These are phyloP conservation scores for Thalassiosira delicatula DNA, from an alignment of 352 stramenopile species.

Conservation along the genomic window DNA sequence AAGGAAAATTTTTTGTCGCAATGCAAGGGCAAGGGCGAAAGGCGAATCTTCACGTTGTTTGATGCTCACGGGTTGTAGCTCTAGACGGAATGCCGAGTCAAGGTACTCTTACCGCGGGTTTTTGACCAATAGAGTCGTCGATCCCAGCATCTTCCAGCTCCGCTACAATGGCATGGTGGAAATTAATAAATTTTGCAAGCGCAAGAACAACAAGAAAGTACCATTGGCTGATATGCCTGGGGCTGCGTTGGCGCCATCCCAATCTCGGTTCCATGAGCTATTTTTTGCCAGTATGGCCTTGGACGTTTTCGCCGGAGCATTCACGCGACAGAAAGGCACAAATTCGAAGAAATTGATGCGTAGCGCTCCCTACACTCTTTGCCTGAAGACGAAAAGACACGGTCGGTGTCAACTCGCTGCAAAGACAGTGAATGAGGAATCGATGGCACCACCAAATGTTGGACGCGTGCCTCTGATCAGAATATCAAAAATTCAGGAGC, in stretches of 20 bases:
- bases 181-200: conserved; percentile 20
- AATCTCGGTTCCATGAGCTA: not conserved
- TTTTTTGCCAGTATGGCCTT: conserved; percentile 23
- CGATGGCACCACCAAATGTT: not conserved
- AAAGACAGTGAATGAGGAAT: conserved; percentile 3
- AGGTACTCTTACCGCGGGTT: conserved; percentile 48
- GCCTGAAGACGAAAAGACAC: conserved; percentile 40
- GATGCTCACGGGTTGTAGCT: conserved; percentile 38
- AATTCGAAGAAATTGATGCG: not conserved
- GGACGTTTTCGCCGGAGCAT: conserved; percentile 22
- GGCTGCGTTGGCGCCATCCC: not conserved
- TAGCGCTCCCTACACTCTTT: conserved; percentile 13
- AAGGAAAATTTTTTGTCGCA: conserved; percentile 37
- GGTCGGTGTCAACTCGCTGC: conserved; percentile 1
- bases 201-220: conserved; percentile 15
- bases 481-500: conserved; percentile 13
- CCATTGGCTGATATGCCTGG: too few relatives aligned
- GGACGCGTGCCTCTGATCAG: not conserved
- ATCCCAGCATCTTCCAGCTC: conserved; percentile 24
- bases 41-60: conserved; percentile 30
- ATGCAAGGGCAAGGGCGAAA: conserved; percentile 8
- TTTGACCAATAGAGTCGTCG: conserved; percentile 48
- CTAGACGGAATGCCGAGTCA: conserved; percentile 10
- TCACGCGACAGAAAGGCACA: conserved; percentile 13
- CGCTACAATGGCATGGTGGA: conserved; percentile 45